Evolutionary conservation across 352 stramenopile species (phyloP).

Genomic region (Globisporangium heterothallicum): DNA sequence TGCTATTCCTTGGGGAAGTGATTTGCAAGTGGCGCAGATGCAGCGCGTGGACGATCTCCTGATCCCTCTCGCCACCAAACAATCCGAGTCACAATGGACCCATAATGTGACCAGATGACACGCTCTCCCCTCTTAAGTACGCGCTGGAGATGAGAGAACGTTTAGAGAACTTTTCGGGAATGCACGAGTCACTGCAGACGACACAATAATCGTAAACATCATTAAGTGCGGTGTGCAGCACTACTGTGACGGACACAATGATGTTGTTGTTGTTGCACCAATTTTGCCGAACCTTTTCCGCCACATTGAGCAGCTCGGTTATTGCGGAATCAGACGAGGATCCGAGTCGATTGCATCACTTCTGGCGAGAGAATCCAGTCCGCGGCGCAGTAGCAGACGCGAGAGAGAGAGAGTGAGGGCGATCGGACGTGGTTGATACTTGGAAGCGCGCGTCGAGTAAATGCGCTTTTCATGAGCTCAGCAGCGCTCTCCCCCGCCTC

Average conservation of each 20-base stretch:
- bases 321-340: background rate
- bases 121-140: background rate
- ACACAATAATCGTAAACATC: background rate
- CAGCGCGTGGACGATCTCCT: background rate
- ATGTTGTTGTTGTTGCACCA: background rate
- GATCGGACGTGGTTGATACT: background rate
- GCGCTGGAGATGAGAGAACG: too few relatives aligned
- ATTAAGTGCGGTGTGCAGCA: too few relatives aligned
- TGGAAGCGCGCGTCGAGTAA: slow-evolving; percentile 5
- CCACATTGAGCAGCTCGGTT: too few relatives aligned
- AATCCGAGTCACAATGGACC: background rate
- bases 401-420: background rate
- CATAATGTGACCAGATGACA: background rate
- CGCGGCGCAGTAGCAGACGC: too few relatives aligned
- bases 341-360: background rate
- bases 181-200: background rate
- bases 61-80: slow-evolving; percentile 1
- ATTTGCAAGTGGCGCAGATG: too few relatives aligned
- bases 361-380: background rate
- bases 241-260: background rate
- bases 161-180: too few relatives aligned
- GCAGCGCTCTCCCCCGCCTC: slow-evolving; percentile 4
- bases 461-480: slow-evolving; percentile 14
- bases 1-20: too few relatives aligned
- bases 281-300: too few relatives aligned